Base-by-base conservation (phyloP, 345 rosid species). In the Eucalyptus erythrocorys region DNA sequence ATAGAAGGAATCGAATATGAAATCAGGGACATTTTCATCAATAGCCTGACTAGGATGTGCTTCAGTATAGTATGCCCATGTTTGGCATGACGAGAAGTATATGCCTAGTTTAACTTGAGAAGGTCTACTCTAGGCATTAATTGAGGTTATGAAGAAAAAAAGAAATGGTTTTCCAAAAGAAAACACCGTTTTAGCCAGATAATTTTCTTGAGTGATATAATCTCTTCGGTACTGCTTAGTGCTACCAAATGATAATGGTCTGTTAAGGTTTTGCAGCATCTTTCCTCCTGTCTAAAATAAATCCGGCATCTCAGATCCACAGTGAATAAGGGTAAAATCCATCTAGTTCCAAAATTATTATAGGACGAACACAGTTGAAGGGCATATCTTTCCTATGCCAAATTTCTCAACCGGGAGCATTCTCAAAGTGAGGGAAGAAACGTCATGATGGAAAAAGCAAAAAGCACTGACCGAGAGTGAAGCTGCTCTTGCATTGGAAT, bases 401-500 rank as follows among this genome's bases (percentile, higher is more conserved):
- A 85, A 85, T 51, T 26, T 32, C 55, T 7, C 32, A 59, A 59
- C 32, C 16, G 4, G 27, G 68, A 59, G 68, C 53, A 86, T 68
- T 76, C 40, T 22, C 21, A 53, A 79, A 64, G 87, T 40, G 85
- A 90, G 66, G 48, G 47, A 87, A 88, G 53, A 68, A 30, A 26
- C 8, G 7, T 71, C 81, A 30, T 43, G 24, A 51, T 19, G 71
- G 71, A 30, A 61, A 51, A 40, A 71, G 48, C 14, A 22, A 42
- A 42, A 42, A 88, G 87, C 53, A 92, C 96, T 88, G 93, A 96
- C 99, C 32, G 91, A 92, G 87, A 97, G 88, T 59, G 98, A 96
- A 91, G 97, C 96, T 87, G 99, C 96, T 88, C 98, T 91, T 81
- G 93, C 92, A 93, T 97, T 96, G 91, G 96, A 96, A 92, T 96